phyloP scores from a whole-genome alignment of 768 basidiomycete genomes.

The Kwoniella mangroviensis region DNA sequence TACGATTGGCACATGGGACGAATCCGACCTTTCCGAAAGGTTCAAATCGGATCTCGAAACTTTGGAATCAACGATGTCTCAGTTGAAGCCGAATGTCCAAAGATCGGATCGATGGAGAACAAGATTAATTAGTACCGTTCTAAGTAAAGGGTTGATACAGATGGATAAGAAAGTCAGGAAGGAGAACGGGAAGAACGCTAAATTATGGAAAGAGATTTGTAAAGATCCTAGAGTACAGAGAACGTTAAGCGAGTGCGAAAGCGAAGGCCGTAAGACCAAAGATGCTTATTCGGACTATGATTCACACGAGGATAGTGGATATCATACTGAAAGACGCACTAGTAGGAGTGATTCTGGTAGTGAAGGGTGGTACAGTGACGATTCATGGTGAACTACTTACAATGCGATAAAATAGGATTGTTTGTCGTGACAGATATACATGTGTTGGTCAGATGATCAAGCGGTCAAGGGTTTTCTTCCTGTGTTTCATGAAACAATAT shows the following conservation, averaged over 20 bases:
- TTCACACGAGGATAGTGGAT: no score
- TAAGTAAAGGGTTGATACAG: background rate
- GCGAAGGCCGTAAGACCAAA: no score
- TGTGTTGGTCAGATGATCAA: no score
- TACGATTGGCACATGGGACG: background rate
- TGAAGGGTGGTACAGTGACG: no score
- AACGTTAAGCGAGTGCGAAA: background rate
- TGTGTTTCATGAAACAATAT: no score
- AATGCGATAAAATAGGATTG: no score
- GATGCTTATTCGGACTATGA: no score
- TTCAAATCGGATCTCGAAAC: background rate
- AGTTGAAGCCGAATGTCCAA: background rate
- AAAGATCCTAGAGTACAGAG: background rate
- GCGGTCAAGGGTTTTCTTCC: no score
- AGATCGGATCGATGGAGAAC: background rate
- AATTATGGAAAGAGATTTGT: background rate
- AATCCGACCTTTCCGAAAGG: background rate
- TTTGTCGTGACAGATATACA: no score
- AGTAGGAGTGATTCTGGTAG: no score
- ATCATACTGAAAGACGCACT: no score
- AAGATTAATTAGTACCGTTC: background rate
- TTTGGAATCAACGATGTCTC: background rate
- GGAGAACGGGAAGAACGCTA: background rate
- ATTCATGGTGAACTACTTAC: no score
- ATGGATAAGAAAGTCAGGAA: background rate